Conservation (phyloP, 2,329 filamentous ascomycete species). For the Byssochlamys sp. region DNA sequence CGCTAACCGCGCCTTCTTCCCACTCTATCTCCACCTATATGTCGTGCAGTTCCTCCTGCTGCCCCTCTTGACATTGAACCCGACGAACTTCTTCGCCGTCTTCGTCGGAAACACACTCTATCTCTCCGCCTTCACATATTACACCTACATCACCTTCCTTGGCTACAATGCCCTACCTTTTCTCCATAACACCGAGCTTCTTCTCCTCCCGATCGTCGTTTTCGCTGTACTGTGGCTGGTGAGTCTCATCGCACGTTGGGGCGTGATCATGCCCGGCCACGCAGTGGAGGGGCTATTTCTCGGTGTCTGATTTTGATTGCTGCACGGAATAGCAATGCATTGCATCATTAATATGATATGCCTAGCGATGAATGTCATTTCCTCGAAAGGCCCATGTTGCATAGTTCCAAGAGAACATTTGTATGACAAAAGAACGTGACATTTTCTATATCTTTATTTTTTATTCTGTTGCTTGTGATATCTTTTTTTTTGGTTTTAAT, state of each 20-base stretch:
- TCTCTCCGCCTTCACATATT: constrained; percentile 56
- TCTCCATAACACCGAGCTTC: constrained; percentile 56
- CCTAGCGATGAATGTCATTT: background rate
- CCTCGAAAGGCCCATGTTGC: background rate
- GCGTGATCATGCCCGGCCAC: constrained; percentile 36
- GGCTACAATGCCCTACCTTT: constrained; percentile 62
- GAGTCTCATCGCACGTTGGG: constrained; percentile 39
- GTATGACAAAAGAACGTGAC: background rate
- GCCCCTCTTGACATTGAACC: constrained; percentile 42
- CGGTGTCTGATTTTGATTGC: constrained; percentile 23
- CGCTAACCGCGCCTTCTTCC: constrained; percentile 58
- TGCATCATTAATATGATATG: background rate
- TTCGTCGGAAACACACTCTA: constrained; percentile 59
- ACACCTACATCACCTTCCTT: constrained; percentile 59
- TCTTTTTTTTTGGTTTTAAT: background rate
- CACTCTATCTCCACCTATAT: constrained; percentile 57
- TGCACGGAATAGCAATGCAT: background rate
- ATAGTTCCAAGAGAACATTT: background rate
- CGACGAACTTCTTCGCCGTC: constrained; percentile 36
- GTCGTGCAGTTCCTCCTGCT: constrained; percentile 59
- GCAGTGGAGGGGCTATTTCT: constrained; percentile 36
- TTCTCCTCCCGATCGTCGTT: constrained; percentile 53
- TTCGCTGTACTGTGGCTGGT: constrained; percentile 52
- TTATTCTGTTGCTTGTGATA: background rate
- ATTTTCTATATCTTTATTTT: background rate